phyloP scores from a whole-genome alignment of 768 basidiomycete genomes.

The Termitomyces sp. region DNA sequence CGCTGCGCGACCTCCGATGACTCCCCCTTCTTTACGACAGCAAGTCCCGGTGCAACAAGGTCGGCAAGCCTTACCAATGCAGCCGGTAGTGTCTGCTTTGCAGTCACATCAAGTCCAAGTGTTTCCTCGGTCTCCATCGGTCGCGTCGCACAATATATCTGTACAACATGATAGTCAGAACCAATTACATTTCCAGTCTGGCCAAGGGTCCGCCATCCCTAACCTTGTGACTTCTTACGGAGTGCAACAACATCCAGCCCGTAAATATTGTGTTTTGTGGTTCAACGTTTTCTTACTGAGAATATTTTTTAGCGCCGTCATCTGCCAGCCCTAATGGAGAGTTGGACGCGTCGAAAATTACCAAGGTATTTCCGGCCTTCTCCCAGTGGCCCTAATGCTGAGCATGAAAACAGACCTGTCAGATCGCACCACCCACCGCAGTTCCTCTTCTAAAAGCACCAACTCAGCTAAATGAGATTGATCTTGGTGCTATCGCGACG shows the following conservation, averaged over 20 bases:
- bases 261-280: neutral
- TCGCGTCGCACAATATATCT: neutral
- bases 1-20: neutral
- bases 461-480: neutral
- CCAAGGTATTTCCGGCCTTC: neutral
- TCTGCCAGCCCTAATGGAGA: constrained; percentile 3
- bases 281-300: neutral
- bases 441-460: neutral
- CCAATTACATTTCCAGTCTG: neutral
- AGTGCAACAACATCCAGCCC: neutral
- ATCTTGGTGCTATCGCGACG: neutral
- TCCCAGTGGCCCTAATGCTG: neutral
- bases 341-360: neutral
- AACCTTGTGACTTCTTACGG: neutral
- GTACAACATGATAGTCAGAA: neutral
- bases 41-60: neutral
- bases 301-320: neutral
- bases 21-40: neutral
- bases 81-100: constrained; percentile 1
- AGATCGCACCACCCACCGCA: neutral
- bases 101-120: neutral
- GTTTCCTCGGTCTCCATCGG: neutral
- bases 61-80: constrained; percentile 10
- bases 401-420: neutral
- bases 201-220: neutral